Base-by-base conservation (phyloP, 2,329 filamentous ascomycete species). In the Graphilbum sp. region DNA sequence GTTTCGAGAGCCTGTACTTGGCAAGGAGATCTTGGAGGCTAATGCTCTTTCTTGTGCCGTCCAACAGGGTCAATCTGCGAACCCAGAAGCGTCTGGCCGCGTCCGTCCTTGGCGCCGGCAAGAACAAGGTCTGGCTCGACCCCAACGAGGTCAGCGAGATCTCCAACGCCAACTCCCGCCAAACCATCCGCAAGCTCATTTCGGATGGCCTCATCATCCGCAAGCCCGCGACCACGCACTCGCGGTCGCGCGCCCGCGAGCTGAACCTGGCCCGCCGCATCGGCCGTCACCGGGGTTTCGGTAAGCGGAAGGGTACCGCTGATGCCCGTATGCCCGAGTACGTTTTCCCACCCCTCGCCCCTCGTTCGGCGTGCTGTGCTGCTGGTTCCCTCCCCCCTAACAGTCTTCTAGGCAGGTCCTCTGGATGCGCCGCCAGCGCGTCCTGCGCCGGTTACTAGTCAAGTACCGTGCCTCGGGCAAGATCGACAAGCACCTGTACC, bases 61-160 rank as follows among this genome's bases (percentile, higher is more conserved):
- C n/a, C n/a, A 5, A 18, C 64, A 98, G 90, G 90, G 87, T 94
- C 82, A 96, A 96, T 67, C 82, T 98, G 69, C 81, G 80, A 69
- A 96, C 90, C 67, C 92, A 98, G 79, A 98, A 98, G 82, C 88
- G 92, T 73, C 87, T 98, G 61, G 90, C 90, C 66, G 85, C 90
- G 62, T 83, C 88, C 69, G 90, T 98, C 67, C 84, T 94, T 66
- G 86, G 86, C 76, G 93, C 85, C 74, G 90, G 90, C 66, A 80
- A 98, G 83, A 84, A 88, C 79, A 98, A 98, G 84, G 93, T 98
- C 72, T 98, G 90, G 90, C 87, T 98, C 64, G 90, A 98, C 71
- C 90, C 90, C 67, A 96, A 92, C 67, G 90, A 98, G 75, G 78
- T 87, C 71, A 90, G 70, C 75, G 90, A 98, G 72, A 98, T 98